A percentile compares a stretch with the other conserved stretches of the same genome.
These are phyloP conservation scores for Paramecium octaurelia DNA, from an alignment of 73 alveolate species.

Conservation along the genomic window DNA sequence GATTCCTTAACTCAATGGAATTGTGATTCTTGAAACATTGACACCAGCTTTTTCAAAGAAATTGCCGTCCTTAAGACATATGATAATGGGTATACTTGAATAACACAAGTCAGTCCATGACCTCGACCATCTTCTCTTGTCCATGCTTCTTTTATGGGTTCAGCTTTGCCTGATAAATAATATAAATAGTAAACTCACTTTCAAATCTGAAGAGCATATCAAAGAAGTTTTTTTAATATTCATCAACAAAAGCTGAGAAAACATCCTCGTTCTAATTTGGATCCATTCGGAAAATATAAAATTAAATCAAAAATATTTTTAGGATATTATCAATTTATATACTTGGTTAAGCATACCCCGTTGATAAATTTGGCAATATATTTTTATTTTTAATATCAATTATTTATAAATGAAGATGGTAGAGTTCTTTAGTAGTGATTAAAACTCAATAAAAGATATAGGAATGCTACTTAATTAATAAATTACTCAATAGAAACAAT, in stretches of 20 bases:
- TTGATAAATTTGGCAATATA: background rate
- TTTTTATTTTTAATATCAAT: background rate
- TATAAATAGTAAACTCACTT: background rate
- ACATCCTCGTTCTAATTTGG: background rate
- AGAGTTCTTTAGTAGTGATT: background rate
- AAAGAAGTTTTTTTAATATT: constrained; percentile 15
- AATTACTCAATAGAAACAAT: background rate
- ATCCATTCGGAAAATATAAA: constrained; percentile 36
- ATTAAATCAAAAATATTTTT: constrained; percentile 10
- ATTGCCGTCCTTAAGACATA: constrained; percentile 50
- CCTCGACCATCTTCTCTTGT: constrained; percentile 61
- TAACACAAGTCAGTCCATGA: constrained; percentile 60
- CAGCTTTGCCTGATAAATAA: constrained; percentile 44
- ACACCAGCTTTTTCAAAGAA: constrained; percentile 77
- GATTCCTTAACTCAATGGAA: constrained; percentile 66
- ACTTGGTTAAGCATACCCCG: background rate
- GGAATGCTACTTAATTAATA: background rate
- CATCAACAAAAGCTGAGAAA: constrained; percentile 19
- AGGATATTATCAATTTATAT: background rate
- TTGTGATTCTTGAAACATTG: constrained; percentile 61
- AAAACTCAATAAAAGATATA: background rate
- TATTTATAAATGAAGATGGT: background rate
- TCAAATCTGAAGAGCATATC: constrained; percentile 15
- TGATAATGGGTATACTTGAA: constrained; percentile 31
- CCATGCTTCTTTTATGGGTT: constrained; percentile 50